Conservation (phyloP, 768 basidiomycete genomes). For the Suillus hirtellus region DNA sequence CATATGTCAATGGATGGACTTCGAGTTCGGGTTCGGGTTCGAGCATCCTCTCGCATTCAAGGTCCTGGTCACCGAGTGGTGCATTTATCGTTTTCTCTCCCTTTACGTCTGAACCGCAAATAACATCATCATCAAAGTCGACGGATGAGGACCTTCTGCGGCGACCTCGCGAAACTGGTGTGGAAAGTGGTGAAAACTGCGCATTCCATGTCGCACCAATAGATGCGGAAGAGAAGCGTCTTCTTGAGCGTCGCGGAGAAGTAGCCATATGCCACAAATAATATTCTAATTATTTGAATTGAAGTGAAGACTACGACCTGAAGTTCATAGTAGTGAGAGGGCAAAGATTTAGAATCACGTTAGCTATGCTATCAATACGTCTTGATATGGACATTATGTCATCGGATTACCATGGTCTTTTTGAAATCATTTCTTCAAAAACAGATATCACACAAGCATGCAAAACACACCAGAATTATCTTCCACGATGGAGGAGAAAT, state of each 20-base stretch:
- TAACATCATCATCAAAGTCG: slow-evolving; percentile 8
- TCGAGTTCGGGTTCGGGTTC: slow-evolving; percentile 16
- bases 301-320: neutral
- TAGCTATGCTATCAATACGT: neutral
- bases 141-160: slow-evolving; percentile 18
- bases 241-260: slow-evolving; percentile 34
- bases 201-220: slow-evolving; percentile 26
- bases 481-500: neutral
- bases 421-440: neutral
- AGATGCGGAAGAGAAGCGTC: slow-evolving; percentile 34
- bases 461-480: neutral
- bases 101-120: slow-evolving; percentile 6
- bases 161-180: slow-evolving; percentile 19
- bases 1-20: slow-evolving; percentile 53
- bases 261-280: slow-evolving; percentile 24
- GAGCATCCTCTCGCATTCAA: slow-evolving; percentile 12
- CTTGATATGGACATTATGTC: neutral
- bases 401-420: neutral
- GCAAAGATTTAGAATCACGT: neutral
- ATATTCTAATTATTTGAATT: slow-evolving; percentile 2
- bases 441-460: neutral
- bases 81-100: slow-evolving; percentile 1
- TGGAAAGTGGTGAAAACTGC: slow-evolving; percentile 14
- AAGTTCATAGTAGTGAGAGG: slow-evolving; percentile 1
- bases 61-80: neutral